Conservation (phyloP, 441 rosid genomes). For the Kokia cookei region DNA sequence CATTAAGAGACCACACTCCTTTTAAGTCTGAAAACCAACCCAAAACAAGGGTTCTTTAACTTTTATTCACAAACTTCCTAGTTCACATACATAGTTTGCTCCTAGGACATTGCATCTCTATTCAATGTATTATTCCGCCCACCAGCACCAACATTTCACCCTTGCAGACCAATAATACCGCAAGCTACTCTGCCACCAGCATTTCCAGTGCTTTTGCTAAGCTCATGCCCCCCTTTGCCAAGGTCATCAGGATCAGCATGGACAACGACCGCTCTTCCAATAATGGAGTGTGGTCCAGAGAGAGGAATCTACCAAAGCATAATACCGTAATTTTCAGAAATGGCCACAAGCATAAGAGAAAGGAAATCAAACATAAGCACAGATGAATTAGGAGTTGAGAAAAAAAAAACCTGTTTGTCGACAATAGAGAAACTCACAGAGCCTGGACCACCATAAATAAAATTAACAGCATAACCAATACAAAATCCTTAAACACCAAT, state of each 20-base stretch:
- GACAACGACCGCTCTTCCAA: slow-evolving; percentile 95
- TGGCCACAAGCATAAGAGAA: background rate
- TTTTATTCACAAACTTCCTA: background rate
- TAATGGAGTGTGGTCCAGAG: slow-evolving; percentile 59
- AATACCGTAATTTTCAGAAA: background rate
- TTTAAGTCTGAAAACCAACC: background rate
- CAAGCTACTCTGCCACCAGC: slow-evolving; percentile 88
- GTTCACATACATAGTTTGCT: background rate
- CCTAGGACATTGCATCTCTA: background rate
- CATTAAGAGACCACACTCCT: background rate
- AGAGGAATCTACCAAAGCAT: slow-evolving; percentile 64
- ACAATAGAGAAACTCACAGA: slow-evolving; percentile 51
- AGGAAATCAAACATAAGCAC: background rate
- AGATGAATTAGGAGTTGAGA: background rate
- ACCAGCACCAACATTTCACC: slow-evolving; percentile 18
- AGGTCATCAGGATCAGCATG: slow-evolving; percentile 95
- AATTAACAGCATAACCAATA: background rate
- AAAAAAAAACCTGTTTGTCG: slow-evolving; percentile 45
- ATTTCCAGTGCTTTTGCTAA: slow-evolving; percentile 76
- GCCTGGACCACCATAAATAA: slow-evolving; percentile 36
- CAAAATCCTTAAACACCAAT: background rate
- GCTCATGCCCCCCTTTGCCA: slow-evolving; percentile 95
- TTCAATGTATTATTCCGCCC: background rate
- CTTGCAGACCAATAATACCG: slow-evolving; percentile 70
- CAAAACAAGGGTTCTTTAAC: background rate